A percentile compares a stretch with the other conserved stretches of the same genome.
Evolutionary conservation across 257 asterid species (phyloP).

Genomic region (Solanum tacnaense): DNA sequence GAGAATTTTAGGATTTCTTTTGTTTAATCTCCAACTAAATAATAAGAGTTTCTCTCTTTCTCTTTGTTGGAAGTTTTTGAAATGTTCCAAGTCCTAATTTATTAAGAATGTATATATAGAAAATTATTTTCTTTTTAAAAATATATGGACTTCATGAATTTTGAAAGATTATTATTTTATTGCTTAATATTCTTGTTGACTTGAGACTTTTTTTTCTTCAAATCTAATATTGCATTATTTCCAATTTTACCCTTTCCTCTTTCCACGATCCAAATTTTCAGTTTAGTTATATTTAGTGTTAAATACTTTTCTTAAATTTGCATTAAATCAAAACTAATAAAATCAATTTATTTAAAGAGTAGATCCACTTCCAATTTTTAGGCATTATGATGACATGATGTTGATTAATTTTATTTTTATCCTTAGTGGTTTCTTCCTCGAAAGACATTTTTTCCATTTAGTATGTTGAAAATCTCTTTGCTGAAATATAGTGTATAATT

Average conservation of each 20-base stretch:
- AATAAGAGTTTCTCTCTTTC: not conserved
- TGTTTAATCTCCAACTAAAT: too few species aligned
- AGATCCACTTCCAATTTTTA: not conserved
- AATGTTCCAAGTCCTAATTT: not conserved
- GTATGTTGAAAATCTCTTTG: not conserved
- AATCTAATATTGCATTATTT: slow-evolving; percentile 12
- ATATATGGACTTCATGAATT: not conserved
- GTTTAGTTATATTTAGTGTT: not conserved
- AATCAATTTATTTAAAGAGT: not conserved
- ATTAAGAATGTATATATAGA: not conserved
- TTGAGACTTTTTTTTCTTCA: slow-evolving; percentile 9
- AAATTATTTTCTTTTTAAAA: not conserved
- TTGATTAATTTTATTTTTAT: not conserved
- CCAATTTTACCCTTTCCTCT: not conserved
- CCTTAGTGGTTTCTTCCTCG: not conserved
- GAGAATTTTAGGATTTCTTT: too few species aligned
- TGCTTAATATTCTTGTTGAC: slow-evolving; percentile 24
- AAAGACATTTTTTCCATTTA: not conserved
- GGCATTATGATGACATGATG: not conserved
- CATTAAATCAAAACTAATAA: not conserved
- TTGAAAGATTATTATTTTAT: slow-evolving; percentile 11
- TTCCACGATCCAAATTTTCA: not conserved
- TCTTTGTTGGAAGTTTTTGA: not conserved
- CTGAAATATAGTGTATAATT: not conserved
- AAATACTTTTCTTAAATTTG: not conserved